Percentiles rank a stretch among this genome's conserved stretches.
These are phyloP conservation scores for Trichoderma cornu-damae DNA, from an alignment of 2,329 filamentous ascomycete species.

Conservation along the genomic window DNA sequence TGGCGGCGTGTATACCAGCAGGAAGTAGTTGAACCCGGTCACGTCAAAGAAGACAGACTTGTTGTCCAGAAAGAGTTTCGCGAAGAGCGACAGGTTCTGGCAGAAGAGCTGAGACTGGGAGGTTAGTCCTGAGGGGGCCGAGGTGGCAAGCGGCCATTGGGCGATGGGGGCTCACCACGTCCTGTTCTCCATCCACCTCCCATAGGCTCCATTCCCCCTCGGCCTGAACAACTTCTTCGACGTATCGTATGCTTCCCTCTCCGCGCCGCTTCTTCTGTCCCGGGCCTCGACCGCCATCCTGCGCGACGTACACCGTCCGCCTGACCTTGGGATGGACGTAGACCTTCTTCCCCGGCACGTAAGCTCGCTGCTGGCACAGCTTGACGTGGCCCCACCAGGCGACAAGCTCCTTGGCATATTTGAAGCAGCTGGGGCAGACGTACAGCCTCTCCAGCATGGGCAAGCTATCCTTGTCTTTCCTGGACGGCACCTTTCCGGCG, in stretches of 20 bases:
- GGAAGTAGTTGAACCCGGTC: constrained; percentile 87
- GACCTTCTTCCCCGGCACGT: constrained; percentile 63
- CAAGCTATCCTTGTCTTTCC: constrained; percentile 33
- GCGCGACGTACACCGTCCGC: constrained; percentile 37
- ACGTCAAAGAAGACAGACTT: constrained; percentile 99
- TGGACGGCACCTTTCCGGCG: constrained; percentile 28
- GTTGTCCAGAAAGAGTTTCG: constrained; percentile 95
- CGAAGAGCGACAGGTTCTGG: constrained; percentile 92
- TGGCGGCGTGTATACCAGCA: constrained; percentile 67
- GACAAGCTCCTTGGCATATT: constrained; percentile 67
- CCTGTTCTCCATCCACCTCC: constrained; percentile 84
- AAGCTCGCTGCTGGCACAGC: constrained; percentile 48
- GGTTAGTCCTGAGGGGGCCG: background rate
- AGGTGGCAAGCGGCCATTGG: background rate
- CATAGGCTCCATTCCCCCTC: constrained; percentile 79
- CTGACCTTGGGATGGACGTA: constrained; percentile 58
- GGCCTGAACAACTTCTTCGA: constrained; percentile 45
- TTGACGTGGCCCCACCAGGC: constrained; percentile 55
- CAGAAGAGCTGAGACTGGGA: constrained; percentile 62
- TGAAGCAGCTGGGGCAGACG: constrained; percentile 91
- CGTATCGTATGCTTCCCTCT: constrained; percentile 34
- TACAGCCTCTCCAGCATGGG: constrained; percentile 65
- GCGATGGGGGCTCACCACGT: constrained; percentile 53
- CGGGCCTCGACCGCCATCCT: constrained; percentile 28
- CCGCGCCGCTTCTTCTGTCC: constrained; percentile 37